Base-by-base conservation (phyloP, 2,329 filamentous ascomycete genomes). In the Colletotrichum sp. region DNA sequence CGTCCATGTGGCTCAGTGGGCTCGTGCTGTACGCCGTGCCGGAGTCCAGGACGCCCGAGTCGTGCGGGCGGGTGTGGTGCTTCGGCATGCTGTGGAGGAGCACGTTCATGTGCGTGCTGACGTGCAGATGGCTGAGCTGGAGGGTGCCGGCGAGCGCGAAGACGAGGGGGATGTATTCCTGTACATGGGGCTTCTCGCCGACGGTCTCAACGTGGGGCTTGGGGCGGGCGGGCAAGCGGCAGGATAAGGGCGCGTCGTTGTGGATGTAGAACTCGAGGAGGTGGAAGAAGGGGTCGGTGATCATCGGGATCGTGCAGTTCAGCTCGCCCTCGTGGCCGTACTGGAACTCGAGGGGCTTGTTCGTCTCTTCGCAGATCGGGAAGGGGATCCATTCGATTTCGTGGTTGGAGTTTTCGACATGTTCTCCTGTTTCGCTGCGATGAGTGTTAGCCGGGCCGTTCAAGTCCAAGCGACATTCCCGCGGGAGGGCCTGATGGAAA, bases 261-360 rank as follows among this genome's bases (percentile, higher is more conserved):
- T 99, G 97, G 84, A 99, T 93, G 90, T 99, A 99, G 90, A 98
- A 99, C 87, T 99, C 95, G 87, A 96, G 93, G 68, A 96, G 91
- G 86, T 97, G 95, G 89, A 95, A 97, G 89, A 96, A 94, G 55
- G 94, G 91, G 83, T 96, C 95, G 81, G 91, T 90, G 80, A 96
- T 89, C 86, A 95, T 90, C 82, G 93, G 88, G 80, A 97, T 93
- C 71, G 95, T 97, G 88, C 95, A 97, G 87, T 96, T 96, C 80
- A 95, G 86, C 83, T 98, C 96, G 86, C 86, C 87, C 83, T 96
- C 95, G 79, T 94, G 86, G 83, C 96, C 96, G 87, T 98, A 99
- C 84, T 92, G 90, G 83, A 99, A 93, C 81, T 97, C 93, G 80
- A 99, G 92, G 1, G 96, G 93, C 66, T 91, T 90, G 59, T 89